Evolutionary conservation across 164 flowering plant species (phyloP).

Genomic region (Pachysandra terminalis): DNA sequence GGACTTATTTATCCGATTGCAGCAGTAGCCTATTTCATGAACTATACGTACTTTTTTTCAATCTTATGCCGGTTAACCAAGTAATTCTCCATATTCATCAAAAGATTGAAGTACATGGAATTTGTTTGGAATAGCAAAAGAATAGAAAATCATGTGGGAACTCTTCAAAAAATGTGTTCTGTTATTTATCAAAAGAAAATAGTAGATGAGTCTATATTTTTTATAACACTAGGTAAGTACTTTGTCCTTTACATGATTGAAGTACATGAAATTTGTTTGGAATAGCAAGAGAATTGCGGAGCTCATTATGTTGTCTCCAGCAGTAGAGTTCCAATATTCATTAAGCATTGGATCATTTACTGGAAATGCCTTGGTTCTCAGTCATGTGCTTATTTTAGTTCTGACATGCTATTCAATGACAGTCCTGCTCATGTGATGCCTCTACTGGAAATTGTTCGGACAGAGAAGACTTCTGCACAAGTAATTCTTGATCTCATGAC

Average conservation of each 20-base stretch:
- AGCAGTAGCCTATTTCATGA: too few species aligned
- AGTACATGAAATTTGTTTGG: background rate
- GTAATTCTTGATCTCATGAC: conserved; percentile 90
- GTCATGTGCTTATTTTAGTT: conserved; percentile 1
- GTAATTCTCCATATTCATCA: too few species aligned
- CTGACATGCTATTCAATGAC: conserved; percentile 28
- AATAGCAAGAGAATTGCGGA: background rate
- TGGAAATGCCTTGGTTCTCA: background rate
- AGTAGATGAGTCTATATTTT: too few species aligned
- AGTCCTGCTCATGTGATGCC: conserved; percentile 99
- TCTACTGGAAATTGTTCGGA: conserved; percentile 84
- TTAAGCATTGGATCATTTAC: background rate
- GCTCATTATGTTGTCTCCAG: background rate
- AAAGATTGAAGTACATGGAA: too few species aligned
- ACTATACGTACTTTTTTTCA: too few species aligned
- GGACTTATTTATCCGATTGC: background rate
- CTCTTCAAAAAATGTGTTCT: too few species aligned
- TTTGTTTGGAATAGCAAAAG: background rate
- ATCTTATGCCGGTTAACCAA: too few species aligned
- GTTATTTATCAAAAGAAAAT: too few species aligned
- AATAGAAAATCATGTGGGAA: too few species aligned
- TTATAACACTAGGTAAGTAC: background rate
- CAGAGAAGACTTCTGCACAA: conserved; percentile 88
- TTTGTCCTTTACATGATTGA: background rate
- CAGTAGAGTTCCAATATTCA: background rate